These are phyloP conservation scores for Emmonsiellopsis sp. DNA, from an alignment of 2,329 filamentous ascomycete genomes.

Conservation along the genomic window DNA sequence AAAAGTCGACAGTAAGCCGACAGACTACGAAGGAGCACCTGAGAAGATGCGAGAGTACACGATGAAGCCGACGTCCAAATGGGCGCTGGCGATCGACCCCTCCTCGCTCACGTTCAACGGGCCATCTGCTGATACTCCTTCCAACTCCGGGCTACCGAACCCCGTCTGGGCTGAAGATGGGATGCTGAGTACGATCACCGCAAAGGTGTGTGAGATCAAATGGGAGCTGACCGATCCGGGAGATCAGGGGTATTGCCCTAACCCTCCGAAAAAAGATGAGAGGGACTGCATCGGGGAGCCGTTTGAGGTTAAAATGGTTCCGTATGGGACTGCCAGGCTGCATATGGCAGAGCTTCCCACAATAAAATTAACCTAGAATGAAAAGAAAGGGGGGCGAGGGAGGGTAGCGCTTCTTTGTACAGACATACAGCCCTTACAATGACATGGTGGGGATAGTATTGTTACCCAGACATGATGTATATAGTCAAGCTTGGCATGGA, in stretches of 20 bases:
- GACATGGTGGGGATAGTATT: too few species aligned
- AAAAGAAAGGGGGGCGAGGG: background rate
- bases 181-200: constrained; percentile 11
- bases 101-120: constrained; percentile 25
- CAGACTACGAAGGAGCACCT: constrained; percentile 20
- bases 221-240: constrained; percentile 21
- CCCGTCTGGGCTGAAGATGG: constrained; percentile 13
- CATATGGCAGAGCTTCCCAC: constrained; percentile 38
- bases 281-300: constrained; percentile 26
- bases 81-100: constrained; percentile 24
- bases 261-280: constrained; percentile 22
- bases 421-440: too few species aligned
- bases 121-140: constrained; percentile 4
- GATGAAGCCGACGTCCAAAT: constrained; percentile 22
- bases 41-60: constrained; percentile 25
- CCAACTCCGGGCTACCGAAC: constrained; percentile 6
- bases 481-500: too few species aligned
- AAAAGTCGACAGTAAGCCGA: constrained; percentile 16
- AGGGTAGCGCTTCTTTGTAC: too few species aligned
- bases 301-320: constrained; percentile 31
- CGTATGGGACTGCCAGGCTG: constrained; percentile 39
- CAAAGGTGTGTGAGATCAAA: constrained; percentile 28
- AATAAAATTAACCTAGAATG: constrained; percentile 10
- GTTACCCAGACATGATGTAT: too few species aligned
- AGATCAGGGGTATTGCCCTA: constrained; percentile 22